A percentile compares a stretch with the other conserved stretches of the same genome.
phyloP scores from a whole-genome alignment of 2,329 filamentous ascomycete genomes.

The Alternaria sp. region DNA sequence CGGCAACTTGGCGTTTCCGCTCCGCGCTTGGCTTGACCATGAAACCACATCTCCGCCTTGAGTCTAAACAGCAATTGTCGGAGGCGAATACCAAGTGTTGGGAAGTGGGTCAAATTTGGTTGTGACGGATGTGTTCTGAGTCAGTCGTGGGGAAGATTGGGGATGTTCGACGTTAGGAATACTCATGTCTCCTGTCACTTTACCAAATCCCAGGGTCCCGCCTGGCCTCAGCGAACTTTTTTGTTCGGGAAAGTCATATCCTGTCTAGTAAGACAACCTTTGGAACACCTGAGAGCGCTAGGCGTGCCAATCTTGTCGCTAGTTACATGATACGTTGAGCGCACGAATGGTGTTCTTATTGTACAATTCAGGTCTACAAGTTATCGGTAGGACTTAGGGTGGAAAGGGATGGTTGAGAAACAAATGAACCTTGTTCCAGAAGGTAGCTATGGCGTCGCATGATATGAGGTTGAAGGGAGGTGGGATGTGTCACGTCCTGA shows the following conservation, averaged over 20 bases:
- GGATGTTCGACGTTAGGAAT: not conserved
- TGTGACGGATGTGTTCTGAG: not conserved
- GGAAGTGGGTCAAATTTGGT: not conserved
- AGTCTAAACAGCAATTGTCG: constrained; percentile 1
- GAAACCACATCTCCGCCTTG: not conserved
- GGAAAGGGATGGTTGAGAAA: not conserved
- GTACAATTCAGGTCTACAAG: not conserved
- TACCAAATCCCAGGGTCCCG: not conserved
- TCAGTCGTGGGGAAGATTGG: not conserved
- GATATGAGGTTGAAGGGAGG: not conserved
- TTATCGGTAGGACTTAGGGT: not conserved
- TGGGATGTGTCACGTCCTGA: not conserved
- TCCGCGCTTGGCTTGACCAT: constrained; percentile 5
- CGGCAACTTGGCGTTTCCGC: constrained; percentile 11
- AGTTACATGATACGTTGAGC: not conserved
- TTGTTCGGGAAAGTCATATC: not conserved
- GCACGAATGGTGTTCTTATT: not conserved
- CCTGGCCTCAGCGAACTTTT: not conserved
- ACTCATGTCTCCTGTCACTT: not conserved
- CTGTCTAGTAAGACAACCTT: not conserved
- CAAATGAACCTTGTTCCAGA: not conserved
- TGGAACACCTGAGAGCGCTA: not conserved
- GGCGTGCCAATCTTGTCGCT: not conserved
- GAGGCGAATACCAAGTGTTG: not conserved
- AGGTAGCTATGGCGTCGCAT: not conserved